Conservation (phyloP, 2,329 filamentous ascomycete species). For the Neoascochyta sp. region DNA sequence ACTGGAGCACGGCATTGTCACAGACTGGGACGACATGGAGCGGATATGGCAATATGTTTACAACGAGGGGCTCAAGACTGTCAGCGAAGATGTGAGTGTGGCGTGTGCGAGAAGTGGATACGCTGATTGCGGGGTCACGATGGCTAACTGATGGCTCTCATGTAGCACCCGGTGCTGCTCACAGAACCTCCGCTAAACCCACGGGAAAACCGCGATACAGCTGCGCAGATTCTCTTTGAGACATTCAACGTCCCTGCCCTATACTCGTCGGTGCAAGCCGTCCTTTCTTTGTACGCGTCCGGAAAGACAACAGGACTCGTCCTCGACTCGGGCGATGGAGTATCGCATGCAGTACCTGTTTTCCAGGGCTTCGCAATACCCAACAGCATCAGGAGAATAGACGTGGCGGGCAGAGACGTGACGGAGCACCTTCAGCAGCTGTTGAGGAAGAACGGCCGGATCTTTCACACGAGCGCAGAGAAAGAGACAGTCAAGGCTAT, state of each 20-base stretch:
- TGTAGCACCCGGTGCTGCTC: constrained; percentile 84
- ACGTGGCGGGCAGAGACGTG: constrained; percentile 92
- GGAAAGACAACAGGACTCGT: constrained; percentile 95
- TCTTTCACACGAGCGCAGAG: constrained; percentile 97
- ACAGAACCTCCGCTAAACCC: constrained; percentile 96
- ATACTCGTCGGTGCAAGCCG: constrained; percentile 95
- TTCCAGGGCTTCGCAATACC: constrained; percentile 98
- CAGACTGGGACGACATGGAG: constrained; percentile 99
- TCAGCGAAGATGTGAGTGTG: constrained; percentile 81
- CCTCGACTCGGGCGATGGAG: constrained; percentile 89
- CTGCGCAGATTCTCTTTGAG: constrained; percentile 96
- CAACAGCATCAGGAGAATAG: constrained; percentile 90
- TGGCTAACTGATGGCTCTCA: constrained; percentile 12
- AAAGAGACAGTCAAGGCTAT: constrained; percentile 98
- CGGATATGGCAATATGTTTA: constrained; percentile 99
- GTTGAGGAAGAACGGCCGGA: constrained; percentile 84
- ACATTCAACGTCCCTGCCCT: constrained; percentile 97
- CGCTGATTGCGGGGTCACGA: constrained; percentile 2
- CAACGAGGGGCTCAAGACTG: constrained; percentile 88
- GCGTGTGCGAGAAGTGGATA: constrained; percentile 5
- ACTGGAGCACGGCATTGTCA: constrained; percentile 95
- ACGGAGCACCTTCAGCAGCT: constrained; percentile 92
- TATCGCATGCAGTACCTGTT: constrained; percentile 94
- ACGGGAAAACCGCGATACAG: constrained; percentile 89
- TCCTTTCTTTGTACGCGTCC: constrained; percentile 91